These are phyloP conservation scores for Babesia bovis DNA, from an alignment of 169 alveolate genomes.

Conservation along the genomic window DNA sequence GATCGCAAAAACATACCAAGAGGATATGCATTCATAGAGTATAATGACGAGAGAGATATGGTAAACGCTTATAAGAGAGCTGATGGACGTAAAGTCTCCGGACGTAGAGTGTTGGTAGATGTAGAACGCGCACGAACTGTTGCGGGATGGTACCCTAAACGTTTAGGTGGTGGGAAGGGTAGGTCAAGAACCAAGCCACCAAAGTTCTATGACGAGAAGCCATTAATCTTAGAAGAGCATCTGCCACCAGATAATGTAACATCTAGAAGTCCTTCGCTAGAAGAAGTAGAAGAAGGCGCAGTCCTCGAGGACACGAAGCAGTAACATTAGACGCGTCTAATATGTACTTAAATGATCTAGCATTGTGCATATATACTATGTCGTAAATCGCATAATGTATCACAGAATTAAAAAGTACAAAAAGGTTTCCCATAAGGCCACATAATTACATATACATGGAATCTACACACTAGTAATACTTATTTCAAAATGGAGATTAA, in stretches of 20 bases:
- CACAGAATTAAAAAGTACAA: too few relatives aligned
- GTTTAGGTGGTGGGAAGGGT: conserved; percentile 96
- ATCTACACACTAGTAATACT: neutral
- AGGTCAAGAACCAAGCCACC: conserved; percentile 71
- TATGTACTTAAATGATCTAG: too few relatives aligned
- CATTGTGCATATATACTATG: too few relatives aligned
- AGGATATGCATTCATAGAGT: conserved; percentile 96
- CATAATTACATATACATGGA: too few relatives aligned
- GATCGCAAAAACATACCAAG: conserved; percentile 89
- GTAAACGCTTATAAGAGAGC: conserved; percentile 89
- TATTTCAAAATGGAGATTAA: neutral
- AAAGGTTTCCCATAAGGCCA: too few relatives aligned
- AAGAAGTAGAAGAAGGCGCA: conserved; percentile 19
- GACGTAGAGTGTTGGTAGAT: conserved; percentile 91
- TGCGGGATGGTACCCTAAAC: conserved; percentile 91
- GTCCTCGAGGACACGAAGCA: too few relatives aligned
- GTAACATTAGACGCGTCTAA: too few relatives aligned
- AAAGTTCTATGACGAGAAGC: conserved; percentile 68
- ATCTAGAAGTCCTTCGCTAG: neutral
- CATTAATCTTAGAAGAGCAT: conserved; percentile 17
- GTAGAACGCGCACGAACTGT: conserved; percentile 94
- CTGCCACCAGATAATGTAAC: neutral
- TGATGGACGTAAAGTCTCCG: conserved; percentile 91
- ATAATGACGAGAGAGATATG: conserved; percentile 86
- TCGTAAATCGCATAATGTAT: too few relatives aligned